Base-by-base conservation (phyloP, 2,329 filamentous ascomycete genomes). In the Microsporum audouinii region DNA sequence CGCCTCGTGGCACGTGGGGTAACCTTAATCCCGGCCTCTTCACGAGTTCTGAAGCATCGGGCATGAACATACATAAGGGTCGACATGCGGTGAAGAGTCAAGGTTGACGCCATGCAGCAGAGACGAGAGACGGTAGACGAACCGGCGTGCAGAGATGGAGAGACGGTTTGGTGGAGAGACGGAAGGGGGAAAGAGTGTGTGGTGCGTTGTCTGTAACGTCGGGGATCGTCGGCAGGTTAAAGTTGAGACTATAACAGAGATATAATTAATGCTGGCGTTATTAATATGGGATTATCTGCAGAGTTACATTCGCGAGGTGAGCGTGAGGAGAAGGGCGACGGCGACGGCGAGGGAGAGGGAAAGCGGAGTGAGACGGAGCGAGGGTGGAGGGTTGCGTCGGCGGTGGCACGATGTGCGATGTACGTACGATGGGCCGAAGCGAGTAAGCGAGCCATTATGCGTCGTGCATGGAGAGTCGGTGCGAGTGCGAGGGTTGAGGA, bases 1-100 rank as follows among this genome's bases (percentile, higher is more conserved):
- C 51, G 51, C 51, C 51, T 55, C 51, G 51, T 55, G 51, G 51
- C 51, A 55, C 51, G 51, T 55, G 51, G 51, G 51, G 51, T 55
- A 55, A 55, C 51, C 51, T 55, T 55, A 55, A 34, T 55, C 31
- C 51, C 31, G 5, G 51, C 51, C 5, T 8, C 12, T 17, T 17
- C n/a, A 5, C 29, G 3, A 33, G 39, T 23, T 23, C 17, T 23
- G 17, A 23, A 23, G 17, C 17, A 23, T 23, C 17, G 17, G 17
- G 1, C 17, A 23, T 23, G 17, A 23, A 23, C 17, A 23, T 23
- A 23, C 17, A 23, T 23, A 23, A 23, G 17, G 17, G 17, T 23
- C 17, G 17, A 23, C 17, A 23, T 23, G 17, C 17, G 17, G 17
- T 23, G 17, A 23, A 23, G 17, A 23, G 17, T 23, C 17, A 23